Percentiles rank a stretch among this genome's conserved stretches.
These are phyloP conservation scores for Gaertneriomyces sp. DNA, from an alignment of 192 early-diverging fungal species.

Conservation along the genomic window DNA sequence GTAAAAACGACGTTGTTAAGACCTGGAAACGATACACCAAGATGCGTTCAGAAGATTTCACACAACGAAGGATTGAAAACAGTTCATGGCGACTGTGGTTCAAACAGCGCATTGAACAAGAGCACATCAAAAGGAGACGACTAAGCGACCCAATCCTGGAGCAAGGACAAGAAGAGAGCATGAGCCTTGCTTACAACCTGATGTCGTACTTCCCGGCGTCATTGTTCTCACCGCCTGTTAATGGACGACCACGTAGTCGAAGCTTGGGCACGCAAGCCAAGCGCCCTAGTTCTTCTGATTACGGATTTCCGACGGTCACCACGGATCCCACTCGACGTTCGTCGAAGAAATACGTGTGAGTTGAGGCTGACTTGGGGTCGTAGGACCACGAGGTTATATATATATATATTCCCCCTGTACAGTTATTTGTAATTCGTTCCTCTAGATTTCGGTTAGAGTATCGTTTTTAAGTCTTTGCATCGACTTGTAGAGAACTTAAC, in stretches of 20 bases:
- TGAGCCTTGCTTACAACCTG: conserved; percentile 22
- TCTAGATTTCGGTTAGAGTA: too few species aligned
- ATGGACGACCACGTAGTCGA: conserved; percentile 10
- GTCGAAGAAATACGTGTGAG: too few species aligned
- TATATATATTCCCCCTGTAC: too few species aligned
- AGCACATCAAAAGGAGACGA: not conserved
- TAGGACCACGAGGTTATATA: too few species aligned
- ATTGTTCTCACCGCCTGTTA: conserved; percentile 16
- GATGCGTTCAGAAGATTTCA: conserved; percentile 26
- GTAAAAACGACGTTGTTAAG: conserved; percentile 40
- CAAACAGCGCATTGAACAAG: conserved; percentile 36
- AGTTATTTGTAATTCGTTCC: too few species aligned
- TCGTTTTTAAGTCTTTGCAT: too few species aligned
- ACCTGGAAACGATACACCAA: conserved; percentile 49
- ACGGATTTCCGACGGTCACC: too few species aligned
- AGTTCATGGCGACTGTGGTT: conserved; percentile 49
- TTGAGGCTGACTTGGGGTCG: too few species aligned
- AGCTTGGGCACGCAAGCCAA: conserved; percentile 15
- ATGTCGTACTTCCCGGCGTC: conserved; percentile 17
- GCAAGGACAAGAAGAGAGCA: not conserved
- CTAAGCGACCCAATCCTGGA: not conserved
- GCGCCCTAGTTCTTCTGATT: too few species aligned
- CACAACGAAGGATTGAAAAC: conserved; percentile 41
- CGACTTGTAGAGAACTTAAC: too few species aligned
- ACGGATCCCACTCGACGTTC: too few species aligned